Percentiles rank a stretch among this genome's conserved stretches.
Evolutionary conservation across 306 rosid species (phyloP).

Genomic region (Alnus rubra): DNA sequence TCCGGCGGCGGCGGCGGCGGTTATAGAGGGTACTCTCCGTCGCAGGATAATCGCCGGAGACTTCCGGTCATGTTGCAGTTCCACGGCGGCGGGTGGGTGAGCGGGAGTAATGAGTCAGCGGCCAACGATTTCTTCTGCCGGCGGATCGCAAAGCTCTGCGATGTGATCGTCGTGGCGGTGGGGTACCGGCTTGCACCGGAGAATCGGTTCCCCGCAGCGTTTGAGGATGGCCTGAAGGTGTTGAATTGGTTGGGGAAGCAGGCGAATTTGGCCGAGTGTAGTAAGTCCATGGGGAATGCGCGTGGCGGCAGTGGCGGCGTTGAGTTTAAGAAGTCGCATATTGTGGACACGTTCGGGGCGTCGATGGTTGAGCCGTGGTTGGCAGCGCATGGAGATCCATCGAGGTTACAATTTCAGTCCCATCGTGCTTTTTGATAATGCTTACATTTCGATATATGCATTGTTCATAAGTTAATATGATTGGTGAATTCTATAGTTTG

Average conservation of each 20-base stretch:
- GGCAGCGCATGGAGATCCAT: slow-evolving; percentile 87
- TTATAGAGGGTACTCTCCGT: slow-evolving; percentile 76
- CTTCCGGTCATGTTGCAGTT: slow-evolving; percentile 86
- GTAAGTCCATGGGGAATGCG: slow-evolving; percentile 58
- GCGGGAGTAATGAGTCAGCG: slow-evolving; percentile 83
- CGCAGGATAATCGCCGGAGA: slow-evolving; percentile 39
- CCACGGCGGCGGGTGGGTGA: slow-evolving; percentile 99
- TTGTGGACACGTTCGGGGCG: slow-evolving; percentile 82
- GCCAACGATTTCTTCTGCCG: slow-evolving; percentile 83
- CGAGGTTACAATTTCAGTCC: slow-evolving; percentile 58
- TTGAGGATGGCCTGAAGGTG: slow-evolving; percentile 86
- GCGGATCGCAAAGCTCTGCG: slow-evolving; percentile 76
- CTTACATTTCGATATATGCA: slow-evolving; percentile 1
- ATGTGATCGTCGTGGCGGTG: slow-evolving; percentile 66
- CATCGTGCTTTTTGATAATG: slow-evolving; percentile 15
- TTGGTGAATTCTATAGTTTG: background rate
- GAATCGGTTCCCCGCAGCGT: slow-evolving; percentile 83
- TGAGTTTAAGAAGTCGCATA: slow-evolving; percentile 66
- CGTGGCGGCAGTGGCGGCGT: slow-evolving; percentile 29
- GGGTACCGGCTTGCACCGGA: slow-evolving; percentile 93
- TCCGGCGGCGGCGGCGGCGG: slow-evolving; percentile 30
- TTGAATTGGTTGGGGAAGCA: slow-evolving; percentile 95
- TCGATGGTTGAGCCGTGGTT: slow-evolving; percentile 93
- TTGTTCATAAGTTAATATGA: slow-evolving; percentile 6
- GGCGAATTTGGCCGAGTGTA: slow-evolving; percentile 89